Evolutionary conservation across 2,329 filamentous ascomycete species (phyloP).

Genomic region (Botrytis medusae): DNA sequence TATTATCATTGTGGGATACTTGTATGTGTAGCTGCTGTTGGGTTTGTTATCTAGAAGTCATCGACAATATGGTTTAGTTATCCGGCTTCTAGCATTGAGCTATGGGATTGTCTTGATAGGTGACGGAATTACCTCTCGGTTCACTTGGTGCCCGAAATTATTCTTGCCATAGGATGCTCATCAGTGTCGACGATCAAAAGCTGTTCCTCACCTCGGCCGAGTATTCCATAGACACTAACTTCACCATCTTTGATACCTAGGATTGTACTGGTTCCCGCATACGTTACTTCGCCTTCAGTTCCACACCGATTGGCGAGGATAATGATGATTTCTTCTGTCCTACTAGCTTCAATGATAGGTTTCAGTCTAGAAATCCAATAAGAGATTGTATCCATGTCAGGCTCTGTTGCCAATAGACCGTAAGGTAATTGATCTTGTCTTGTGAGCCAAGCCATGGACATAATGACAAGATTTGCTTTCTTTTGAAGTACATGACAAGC

Average conservation of each 20-base stretch:
- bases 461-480: conserved; percentile 61
- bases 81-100: background rate
- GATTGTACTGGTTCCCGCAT: conserved; percentile 73
- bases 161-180: conserved; percentile 26
- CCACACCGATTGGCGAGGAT: conserved; percentile 72
- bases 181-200: conserved; percentile 65
- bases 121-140: background rate
- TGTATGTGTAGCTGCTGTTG: background rate
- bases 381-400: conserved; percentile 70
- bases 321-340: conserved; percentile 60
- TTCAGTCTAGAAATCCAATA: conserved; percentile 76
- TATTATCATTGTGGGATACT: background rate
- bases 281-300: conserved; percentile 62
- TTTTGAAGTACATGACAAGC: conserved; percentile 53
- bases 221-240: conserved; percentile 66
- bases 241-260: conserved; percentile 64
- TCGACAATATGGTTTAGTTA: background rate
- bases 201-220: conserved; percentile 69
- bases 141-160: background rate
- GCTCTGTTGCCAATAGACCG: conserved; percentile 52
- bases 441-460: conserved; percentile 80
- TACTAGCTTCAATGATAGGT: conserved; percentile 57
- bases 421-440: conserved; percentile 49
- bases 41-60: background rate
- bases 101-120: background rate